phyloP scores from a whole-genome alignment of 495 filamentous ascomycete genomes.

The Chaetomium cochliodes region DNA sequence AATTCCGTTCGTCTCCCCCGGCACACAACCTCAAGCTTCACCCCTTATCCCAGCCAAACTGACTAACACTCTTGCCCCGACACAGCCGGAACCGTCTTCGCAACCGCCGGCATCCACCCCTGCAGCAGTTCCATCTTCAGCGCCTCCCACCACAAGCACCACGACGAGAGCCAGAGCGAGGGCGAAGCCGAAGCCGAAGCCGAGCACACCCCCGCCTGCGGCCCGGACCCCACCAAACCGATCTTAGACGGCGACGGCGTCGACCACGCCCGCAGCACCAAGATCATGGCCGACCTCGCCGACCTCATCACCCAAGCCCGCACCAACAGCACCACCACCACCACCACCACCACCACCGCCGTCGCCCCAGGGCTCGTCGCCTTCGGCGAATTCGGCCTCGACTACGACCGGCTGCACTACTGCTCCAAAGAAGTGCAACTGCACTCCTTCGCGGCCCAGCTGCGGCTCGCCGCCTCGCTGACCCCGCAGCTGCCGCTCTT shows the following conservation, averaged over 20 bases:
- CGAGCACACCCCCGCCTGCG: slow-evolving; percentile 47
- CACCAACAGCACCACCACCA: slow-evolving; percentile 32
- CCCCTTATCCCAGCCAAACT: neutral
- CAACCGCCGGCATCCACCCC: slow-evolving; percentile 91
- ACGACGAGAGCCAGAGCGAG: slow-evolving; percentile 39
- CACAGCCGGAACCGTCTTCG: slow-evolving; percentile 74
- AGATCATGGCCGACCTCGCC: slow-evolving; percentile 60
- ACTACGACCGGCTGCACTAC: slow-evolving; percentile 88
- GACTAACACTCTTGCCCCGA: neutral
- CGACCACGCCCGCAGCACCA: slow-evolving; percentile 35
- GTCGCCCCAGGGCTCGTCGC: slow-evolving; percentile 61
- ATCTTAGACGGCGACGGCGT: slow-evolving; percentile 42
- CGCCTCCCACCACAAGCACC: slow-evolving; percentile 56
- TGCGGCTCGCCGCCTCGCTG: slow-evolving; percentile 63
- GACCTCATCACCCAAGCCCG: slow-evolving; percentile 47
- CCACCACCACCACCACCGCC: slow-evolving; percentile 21
- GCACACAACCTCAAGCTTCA: neutral
- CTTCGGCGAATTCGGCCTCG: slow-evolving; percentile 93
- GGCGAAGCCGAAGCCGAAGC: slow-evolving; percentile 29
- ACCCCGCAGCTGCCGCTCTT: slow-evolving; percentile 81
- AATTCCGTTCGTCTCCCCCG: slow-evolving; percentile 59
- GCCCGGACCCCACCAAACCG: slow-evolving; percentile 42
- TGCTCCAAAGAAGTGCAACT: slow-evolving; percentile 73
- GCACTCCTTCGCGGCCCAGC: slow-evolving; percentile 79
- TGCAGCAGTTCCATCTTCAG: slow-evolving; percentile 71